Evolutionary conservation across 192 early-diverging fungal species (phyloP), one percentile per base, ranked within the genome.

Genomic region (Oehlia diaphana): DNA sequence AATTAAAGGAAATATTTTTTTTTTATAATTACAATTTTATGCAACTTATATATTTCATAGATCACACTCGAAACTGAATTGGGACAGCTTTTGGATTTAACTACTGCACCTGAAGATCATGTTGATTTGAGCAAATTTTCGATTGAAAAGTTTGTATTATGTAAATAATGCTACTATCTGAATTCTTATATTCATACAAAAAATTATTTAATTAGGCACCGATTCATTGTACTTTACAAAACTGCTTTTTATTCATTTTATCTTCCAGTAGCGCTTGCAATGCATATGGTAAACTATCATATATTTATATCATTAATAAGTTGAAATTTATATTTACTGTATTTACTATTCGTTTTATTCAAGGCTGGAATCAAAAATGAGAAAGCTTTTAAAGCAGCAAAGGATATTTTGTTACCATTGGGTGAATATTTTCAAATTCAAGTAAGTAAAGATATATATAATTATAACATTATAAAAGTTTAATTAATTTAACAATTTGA

Each of bases 201-300:
- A 78, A 63, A 66, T 35, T 26, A 12, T 62, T 62, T 37, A 68
- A 28, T 73, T 28, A 90, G 90, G 81, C 91, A 96, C 86, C 83
- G 90, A 31, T 98, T 95, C 85, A 99, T 99, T 88, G 96, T 98
- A 80, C 89, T 93, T 79, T 98, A 95, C 92, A 99, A 99, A 89
- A 99, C 98, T 67, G 94, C 97, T 10, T 98, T 94, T 89, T 99
- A 99, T 90, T 98, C 97, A 53, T 99, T 99, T 91, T 98, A 99
- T 87, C 89, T 99, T 62, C 97, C 98, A 28, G 95, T 99, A 26
- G 98, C 96, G 47, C 87, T 96, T 71, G 95, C 96, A 37, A 95
- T 99, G 91, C 86, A 90, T 66, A 93, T 98, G 92, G 89, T 90
- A 85, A 75, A 76, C 2, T 49, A 62, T 58, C 70, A 31, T 35